These are phyloP conservation scores for Fusarium dlaminii DNA, from an alignment of 2,329 filamentous ascomycete species.

Conservation along the genomic window DNA sequence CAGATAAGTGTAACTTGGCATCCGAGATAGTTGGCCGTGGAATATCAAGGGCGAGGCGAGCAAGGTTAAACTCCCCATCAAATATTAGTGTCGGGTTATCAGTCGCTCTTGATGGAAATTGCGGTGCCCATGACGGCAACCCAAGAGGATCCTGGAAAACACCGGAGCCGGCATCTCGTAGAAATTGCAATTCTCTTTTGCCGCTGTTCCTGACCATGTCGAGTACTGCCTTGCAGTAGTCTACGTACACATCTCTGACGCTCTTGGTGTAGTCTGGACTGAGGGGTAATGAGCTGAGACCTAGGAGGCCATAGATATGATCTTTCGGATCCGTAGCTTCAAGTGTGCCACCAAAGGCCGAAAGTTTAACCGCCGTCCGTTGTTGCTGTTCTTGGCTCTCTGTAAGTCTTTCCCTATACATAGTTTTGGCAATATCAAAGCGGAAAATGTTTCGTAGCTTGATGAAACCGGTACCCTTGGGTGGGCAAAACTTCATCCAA, in stretches of 20 bases:
- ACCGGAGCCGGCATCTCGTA: background rate
- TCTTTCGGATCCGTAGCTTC: background rate
- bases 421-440: background rate
- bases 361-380: background rate
- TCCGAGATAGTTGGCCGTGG: background rate
- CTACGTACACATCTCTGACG: background rate
- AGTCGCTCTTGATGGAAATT: background rate
- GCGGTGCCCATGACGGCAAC: background rate
- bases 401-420: background rate
- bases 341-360: background rate
- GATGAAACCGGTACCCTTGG: background rate
- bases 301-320: background rate
- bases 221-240: background rate
- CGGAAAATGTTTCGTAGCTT: background rate
- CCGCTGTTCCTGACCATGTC: background rate
- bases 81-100: background rate
- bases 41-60: accelerated
- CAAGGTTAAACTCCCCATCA: background rate
- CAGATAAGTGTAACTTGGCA: background rate
- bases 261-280: background rate
- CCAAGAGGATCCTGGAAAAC: background rate
- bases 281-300: background rate
- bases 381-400: background rate
- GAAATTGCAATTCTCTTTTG: background rate
- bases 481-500: background rate